phyloP scores from a whole-genome alignment of 441 rosid genomes.

The Euphorbia corollata region DNA sequence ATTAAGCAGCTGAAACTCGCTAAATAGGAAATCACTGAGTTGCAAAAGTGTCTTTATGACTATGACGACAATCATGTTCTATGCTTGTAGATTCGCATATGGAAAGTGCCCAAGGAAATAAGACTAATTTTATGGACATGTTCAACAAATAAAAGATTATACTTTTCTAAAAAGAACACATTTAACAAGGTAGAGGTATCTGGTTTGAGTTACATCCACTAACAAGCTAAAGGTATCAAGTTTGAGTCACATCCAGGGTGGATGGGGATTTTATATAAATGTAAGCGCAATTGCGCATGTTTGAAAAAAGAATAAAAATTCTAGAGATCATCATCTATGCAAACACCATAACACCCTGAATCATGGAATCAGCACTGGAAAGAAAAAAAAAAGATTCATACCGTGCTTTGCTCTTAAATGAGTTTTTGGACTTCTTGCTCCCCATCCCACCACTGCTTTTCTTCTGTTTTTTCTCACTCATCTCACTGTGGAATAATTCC shows the following conservation, averaged over 20 bases:
- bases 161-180: too few relatives aligned
- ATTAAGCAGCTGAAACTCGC: not conserved
- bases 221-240: too few relatives aligned
- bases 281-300: too few relatives aligned
- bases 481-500: constrained; percentile 79
- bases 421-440: constrained; percentile 59
- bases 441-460: constrained; percentile 34
- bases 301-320: too few relatives aligned
- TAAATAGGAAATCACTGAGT: not conserved
- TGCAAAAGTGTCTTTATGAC: not conserved
- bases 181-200: too few relatives aligned
- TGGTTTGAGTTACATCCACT: too few relatives aligned
- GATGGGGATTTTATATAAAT: too few relatives aligned
- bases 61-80: not conserved
- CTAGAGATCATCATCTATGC: too few relatives aligned
- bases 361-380: not conserved
- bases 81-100: not conserved
- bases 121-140: too few relatives aligned
- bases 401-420: constrained; percentile 95
- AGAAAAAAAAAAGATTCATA: constrained; percentile 22
- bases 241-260: too few relatives aligned
- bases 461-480: constrained; percentile 67
- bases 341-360: not conserved
- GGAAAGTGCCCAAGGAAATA: not conserved
- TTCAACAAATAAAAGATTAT: too few relatives aligned